Percentiles rank a stretch among this genome's conserved stretches.
Conservation (phyloP, 768 basidiomycete species). For the Serendipita sp. region DNA sequence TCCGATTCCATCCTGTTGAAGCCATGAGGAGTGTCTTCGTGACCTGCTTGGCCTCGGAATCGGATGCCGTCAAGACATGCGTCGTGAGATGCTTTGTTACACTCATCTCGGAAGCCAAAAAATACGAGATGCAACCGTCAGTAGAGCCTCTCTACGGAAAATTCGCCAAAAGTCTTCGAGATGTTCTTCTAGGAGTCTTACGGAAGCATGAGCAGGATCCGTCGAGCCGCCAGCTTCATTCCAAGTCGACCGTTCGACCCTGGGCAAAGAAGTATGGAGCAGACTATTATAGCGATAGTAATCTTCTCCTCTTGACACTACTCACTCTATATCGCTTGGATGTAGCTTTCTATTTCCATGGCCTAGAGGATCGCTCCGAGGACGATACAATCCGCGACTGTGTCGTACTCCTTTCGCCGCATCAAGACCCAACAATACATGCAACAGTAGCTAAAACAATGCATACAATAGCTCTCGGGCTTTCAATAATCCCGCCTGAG, state of each 20-base stretch:
- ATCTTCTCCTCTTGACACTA: slow-evolving; percentile 53
- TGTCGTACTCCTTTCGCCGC: neutral
- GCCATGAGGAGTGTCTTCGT: slow-evolving; percentile 46
- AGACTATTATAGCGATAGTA: slow-evolving; percentile 22
- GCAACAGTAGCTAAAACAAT: neutral
- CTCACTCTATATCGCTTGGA: slow-evolving; percentile 50
- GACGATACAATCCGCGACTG: neutral
- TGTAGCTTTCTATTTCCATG: slow-evolving; percentile 36
- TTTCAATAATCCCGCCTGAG: neutral
- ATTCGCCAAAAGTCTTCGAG: neutral
- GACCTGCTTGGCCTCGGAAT: slow-evolving; percentile 56
- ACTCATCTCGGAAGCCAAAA: slow-evolving; percentile 20
- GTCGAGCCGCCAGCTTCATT: neutral
- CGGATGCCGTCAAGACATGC: slow-evolving; percentile 65
- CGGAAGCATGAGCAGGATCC: neutral
- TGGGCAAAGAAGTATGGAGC: slow-evolving; percentile 7
- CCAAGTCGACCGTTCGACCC: neutral
- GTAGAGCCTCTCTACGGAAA: slow-evolving; percentile 1
- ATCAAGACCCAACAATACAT: neutral
- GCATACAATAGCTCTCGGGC: neutral
- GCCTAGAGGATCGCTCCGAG: slow-evolving; percentile 18
- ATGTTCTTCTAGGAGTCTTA: neutral
- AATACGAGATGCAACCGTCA: neutral
- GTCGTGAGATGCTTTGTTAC: slow-evolving; percentile 60
- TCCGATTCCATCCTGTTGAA: slow-evolving; percentile 47